phyloP scores from a whole-genome alignment of 1,284 basidiomycete species.

The Sphaerobolus stellatus region DNA sequence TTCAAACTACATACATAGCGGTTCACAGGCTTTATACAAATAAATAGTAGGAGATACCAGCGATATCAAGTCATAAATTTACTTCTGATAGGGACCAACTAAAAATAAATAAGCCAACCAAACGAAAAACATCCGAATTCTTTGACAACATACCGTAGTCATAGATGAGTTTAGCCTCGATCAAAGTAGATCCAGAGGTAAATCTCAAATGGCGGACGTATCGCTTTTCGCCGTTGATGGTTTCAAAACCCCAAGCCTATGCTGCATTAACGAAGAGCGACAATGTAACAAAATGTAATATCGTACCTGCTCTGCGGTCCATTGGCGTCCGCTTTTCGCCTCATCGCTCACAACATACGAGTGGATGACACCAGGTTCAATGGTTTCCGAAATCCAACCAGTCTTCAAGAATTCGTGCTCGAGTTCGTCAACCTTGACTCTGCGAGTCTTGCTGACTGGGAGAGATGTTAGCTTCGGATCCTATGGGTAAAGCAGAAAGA shows the following conservation, averaged over 20 bases:
- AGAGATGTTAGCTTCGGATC: not conserved
- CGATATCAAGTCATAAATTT: not conserved
- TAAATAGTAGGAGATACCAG: no score
- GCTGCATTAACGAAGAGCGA: not conserved
- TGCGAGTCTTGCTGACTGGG: slow-evolving; percentile 31
- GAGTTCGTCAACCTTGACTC: slow-evolving; percentile 47
- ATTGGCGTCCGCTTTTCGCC: slow-evolving; percentile 36
- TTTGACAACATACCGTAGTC: slow-evolving; percentile 49
- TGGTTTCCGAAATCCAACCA: slow-evolving; percentile 55
- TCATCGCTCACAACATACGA: slow-evolving; percentile 54
- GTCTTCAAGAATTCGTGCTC: slow-evolving; percentile 51
- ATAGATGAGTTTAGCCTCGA: slow-evolving; percentile 60
- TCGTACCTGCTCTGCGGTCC: slow-evolving; percentile 57
- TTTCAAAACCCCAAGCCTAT: slow-evolving; percentile 72
- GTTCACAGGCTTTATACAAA: no score
- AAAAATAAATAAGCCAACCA: not conserved
- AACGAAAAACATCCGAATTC: not conserved
- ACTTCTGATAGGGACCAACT: not conserved
- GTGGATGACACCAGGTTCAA: slow-evolving; percentile 50
- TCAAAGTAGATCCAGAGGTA: slow-evolving; percentile 57
- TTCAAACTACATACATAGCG: no score
- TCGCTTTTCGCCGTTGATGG: slow-evolving; percentile 55
- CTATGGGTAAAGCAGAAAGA: not conserved
- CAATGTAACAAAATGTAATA: not conserved
- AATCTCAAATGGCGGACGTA: slow-evolving; percentile 64